Conservation (phyloP, 2,329 filamentous ascomycete genomes). For the Ophiostoma ulmi region DNA sequence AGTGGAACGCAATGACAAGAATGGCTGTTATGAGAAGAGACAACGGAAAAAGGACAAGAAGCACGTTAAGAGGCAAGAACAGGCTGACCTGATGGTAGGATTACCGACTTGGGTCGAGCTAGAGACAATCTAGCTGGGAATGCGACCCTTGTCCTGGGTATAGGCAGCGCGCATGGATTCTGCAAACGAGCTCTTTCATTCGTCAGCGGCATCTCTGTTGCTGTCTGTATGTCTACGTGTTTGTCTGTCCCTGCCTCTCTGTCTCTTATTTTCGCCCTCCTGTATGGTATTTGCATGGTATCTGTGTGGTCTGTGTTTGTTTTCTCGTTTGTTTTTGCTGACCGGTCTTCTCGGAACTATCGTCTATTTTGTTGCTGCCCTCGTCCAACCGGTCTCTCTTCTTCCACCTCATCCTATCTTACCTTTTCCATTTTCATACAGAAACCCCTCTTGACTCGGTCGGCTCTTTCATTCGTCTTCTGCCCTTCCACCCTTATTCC, state of each 20-base stretch:
- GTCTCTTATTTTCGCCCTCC: neutral
- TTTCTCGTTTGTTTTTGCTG: neutral
- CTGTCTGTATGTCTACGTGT: neutral
- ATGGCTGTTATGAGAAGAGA: neutral
- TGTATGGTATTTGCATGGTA: neutral
- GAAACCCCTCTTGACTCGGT: neutral
- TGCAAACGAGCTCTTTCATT: neutral
- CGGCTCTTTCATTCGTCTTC: neutral
- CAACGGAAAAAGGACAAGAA: neutral
- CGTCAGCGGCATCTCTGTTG: neutral
- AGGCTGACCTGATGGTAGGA: neutral
- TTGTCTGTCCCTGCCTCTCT: no score
- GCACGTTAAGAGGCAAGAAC: neutral
- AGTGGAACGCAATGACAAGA: neutral
- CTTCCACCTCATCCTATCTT: neutral
- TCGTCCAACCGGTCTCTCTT: neutral
- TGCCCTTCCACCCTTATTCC: neutral
- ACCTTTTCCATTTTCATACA: neutral
- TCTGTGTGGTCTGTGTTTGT: neutral
- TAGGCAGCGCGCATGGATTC: neutral
- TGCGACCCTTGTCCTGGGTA: neutral
- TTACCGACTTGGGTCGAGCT: neutral
- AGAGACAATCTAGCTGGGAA: neutral
- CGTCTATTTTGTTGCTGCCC: neutral
- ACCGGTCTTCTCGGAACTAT: neutral